Percentiles rank a stretch among this genome's conserved stretches.
phyloP scores from a whole-genome alignment of 495 filamentous ascomycete species.

The Stereocaulon alpinum region DNA sequence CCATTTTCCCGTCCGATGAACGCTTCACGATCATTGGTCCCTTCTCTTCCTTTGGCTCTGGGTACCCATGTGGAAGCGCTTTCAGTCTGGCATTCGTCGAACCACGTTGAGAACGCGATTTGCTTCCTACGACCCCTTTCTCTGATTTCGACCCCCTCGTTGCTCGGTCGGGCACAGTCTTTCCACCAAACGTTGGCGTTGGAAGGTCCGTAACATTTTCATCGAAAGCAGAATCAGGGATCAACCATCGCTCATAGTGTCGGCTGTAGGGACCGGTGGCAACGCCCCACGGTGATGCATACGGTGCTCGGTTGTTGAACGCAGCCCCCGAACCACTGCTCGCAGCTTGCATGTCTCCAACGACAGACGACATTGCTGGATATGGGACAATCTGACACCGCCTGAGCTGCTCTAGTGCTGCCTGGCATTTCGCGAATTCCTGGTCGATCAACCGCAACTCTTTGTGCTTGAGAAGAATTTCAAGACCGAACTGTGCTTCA shows the following conservation, averaged over 20 bases:
- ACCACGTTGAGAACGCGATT: conserved; percentile 52
- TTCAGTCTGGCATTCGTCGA: conserved; percentile 52
- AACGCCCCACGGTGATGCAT: conserved; percentile 77
- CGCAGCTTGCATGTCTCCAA: conserved; percentile 52
- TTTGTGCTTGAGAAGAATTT: conserved; percentile 88
- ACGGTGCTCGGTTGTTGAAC: conserved; percentile 47
- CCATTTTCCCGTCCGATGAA: conserved; percentile 48
- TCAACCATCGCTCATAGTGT: conserved; percentile 89
- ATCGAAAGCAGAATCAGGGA: conserved; percentile 82
- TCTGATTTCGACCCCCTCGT: conserved; percentile 66
- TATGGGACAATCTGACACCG: conserved; percentile 86
- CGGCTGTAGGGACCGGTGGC: conserved; percentile 83
- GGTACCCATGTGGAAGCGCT: conserved; percentile 61
- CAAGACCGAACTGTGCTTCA: conserved; percentile 76
- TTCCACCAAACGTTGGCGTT: conserved; percentile 25
- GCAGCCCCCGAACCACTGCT: conserved; percentile 61
- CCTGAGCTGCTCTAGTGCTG: conserved; percentile 89
- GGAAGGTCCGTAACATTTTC: conserved; percentile 27
- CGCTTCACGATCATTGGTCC: conserved; percentile 52
- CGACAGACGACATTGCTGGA: conserved; percentile 51
- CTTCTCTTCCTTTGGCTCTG: conserved; percentile 54
- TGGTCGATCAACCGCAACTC: conserved; percentile 91
- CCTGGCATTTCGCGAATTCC: conserved; percentile 90
- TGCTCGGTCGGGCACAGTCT: conserved; percentile 49
- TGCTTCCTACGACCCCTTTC: conserved; percentile 41